Evolutionary conservation across 2,329 filamentous ascomycete species (phyloP).

Genomic region (Acarospora socialis): DNA sequence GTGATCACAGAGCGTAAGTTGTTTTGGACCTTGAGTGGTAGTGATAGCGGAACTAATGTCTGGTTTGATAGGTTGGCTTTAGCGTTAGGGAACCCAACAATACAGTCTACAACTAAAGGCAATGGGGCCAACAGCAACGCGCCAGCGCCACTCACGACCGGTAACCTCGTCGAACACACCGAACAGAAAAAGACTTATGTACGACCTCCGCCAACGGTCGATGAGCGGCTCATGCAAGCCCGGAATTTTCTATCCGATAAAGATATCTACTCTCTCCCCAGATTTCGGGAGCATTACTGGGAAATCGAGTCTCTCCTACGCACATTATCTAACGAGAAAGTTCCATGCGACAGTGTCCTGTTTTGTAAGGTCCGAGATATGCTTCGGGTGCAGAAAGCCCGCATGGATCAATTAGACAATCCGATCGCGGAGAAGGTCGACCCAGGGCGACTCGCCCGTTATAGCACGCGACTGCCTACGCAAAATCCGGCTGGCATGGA

Average conservation of each 20-base stretch:
- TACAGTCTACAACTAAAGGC: neutral
- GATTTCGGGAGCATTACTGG: neutral
- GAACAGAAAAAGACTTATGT: neutral
- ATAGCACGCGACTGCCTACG: neutral
- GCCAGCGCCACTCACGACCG: neutral
- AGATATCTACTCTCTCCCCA: neutral
- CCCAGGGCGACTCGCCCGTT: neutral
- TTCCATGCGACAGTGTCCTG: neutral
- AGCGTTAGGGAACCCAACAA: too few relatives aligned
- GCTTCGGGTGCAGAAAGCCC: neutral
- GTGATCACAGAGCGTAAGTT: too few relatives aligned
- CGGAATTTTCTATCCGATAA: neutral
- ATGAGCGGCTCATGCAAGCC: neutral
- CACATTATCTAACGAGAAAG: neutral
- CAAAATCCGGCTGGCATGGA: neutral
- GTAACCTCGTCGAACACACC: neutral
- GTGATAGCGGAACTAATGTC: neutral
- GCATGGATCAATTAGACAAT: neutral
- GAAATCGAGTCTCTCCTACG: neutral
- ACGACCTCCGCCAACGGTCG: neutral
- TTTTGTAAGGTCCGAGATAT: neutral
- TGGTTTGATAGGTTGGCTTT: too few relatives aligned
- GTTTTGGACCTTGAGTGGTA: neutral
- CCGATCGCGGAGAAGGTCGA: neutral
- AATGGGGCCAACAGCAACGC: neutral